These are phyloP conservation scores for Geotrichum histeridarum DNA, from an alignment of 1,139 yeast genomes.

Conservation along the genomic window DNA sequence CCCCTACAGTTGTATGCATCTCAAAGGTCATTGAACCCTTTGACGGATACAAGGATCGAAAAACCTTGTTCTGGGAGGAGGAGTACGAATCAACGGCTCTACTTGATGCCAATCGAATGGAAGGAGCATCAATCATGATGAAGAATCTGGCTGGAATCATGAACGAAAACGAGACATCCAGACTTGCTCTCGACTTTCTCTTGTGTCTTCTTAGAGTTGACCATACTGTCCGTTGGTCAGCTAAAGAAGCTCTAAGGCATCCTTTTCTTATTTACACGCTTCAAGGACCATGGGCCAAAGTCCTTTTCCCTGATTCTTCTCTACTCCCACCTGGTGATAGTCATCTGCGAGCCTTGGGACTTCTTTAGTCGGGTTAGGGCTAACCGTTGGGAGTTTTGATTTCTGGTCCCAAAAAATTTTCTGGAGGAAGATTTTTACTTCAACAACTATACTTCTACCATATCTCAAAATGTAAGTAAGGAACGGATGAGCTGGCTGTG, in stretches of 20 bases:
- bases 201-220: conserved; percentile 56
- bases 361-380: conserved; percentile 13
- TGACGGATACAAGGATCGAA: conserved; percentile 21
- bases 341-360: conserved; percentile 10
- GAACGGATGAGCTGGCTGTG: neutral
- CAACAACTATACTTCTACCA: neutral
- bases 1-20: conserved; percentile 20
- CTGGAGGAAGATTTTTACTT: neutral
- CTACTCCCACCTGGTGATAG: conserved; percentile 5
- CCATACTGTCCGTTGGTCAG: conserved; percentile 70
- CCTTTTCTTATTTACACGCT: conserved; percentile 33
- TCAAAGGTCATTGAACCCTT: conserved; percentile 25
- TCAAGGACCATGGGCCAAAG: conserved; percentile 23
- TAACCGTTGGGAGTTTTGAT: conserved; percentile 5
- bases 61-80: conserved; percentile 23
- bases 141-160: conserved; percentile 12
- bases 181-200: conserved; percentile 22
- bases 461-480: conserved; percentile 2
- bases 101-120: conserved; percentile 8
- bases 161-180: conserved; percentile 10
- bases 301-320: conserved; percentile 9
- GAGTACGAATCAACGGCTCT: conserved; percentile 16
- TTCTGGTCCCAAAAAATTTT: conserved; percentile 9
- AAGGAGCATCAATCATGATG: conserved; percentile 14
- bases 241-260: conserved; percentile 70